Conservation (phyloP, 202 grass and related monocot species). For the Eragrostis tef region DNA sequence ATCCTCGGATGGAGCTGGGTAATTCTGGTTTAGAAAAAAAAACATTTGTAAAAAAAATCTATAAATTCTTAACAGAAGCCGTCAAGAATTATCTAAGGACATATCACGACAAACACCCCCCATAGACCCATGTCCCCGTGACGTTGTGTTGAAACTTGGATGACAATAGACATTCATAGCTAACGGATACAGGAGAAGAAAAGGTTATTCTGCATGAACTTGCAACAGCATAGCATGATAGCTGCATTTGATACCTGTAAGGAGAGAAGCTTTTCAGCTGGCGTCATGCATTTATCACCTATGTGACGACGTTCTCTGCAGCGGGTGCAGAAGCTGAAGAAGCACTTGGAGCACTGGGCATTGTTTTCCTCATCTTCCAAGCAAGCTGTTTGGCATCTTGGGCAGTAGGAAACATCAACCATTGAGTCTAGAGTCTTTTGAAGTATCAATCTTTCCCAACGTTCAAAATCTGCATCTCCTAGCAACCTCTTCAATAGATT, state of each 20-base stretch:
- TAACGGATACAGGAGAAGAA: not conserved
- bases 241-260: slow-evolving; percentile 48
- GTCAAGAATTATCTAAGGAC: not conserved
- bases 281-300: slow-evolving; percentile 63
- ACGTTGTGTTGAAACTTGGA: slow-evolving; percentile 4
- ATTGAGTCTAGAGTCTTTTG: slow-evolving; percentile 60
- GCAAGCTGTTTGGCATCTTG: slow-evolving; percentile 76
- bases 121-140: not conserved
- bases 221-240: not conserved
- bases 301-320: slow-evolving; percentile 65
- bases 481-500: slow-evolving; percentile 41
- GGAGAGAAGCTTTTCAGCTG: slow-evolving; percentile 39
- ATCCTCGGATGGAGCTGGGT: no score
- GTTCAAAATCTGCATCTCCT: slow-evolving; percentile 53
- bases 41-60: not conserved
- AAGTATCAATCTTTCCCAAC: slow-evolving; percentile 59
- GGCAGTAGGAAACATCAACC: slow-evolving; percentile 69
- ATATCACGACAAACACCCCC: not conserved
- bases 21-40: no score
- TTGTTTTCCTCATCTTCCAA: slow-evolving; percentile 67
- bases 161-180: not conserved
- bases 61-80: not conserved
- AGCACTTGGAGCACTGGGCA: slow-evolving; percentile 74
- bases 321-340: slow-evolving; percentile 68
- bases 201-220: slow-evolving; percentile 6